Conservation (phyloP, 225 moss, liverwort and hornwort genomes). For the Polytrichum commune region DNA sequence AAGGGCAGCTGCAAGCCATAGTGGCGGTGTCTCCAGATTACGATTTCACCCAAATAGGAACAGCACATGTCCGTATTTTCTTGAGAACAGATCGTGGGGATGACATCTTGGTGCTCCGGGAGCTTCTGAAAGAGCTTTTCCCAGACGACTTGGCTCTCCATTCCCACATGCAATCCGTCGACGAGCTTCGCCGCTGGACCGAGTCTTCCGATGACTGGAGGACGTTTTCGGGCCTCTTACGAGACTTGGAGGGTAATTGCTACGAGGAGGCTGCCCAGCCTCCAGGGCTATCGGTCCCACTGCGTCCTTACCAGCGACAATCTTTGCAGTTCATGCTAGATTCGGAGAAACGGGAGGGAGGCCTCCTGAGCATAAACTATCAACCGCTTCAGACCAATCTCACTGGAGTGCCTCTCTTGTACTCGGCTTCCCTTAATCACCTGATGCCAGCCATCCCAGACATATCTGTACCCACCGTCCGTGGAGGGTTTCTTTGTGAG, state of each 20-base stretch:
- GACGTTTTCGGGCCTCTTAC: constrained; percentile 78
- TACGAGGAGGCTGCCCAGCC: constrained; percentile 91
- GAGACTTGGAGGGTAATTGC: constrained; percentile 86
- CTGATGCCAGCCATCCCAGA: constrained; percentile 61
- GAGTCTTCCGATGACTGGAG: constrained; percentile 96
- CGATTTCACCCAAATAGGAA: constrained; percentile 49
- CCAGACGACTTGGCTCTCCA: constrained; percentile 63
- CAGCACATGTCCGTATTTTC: constrained; percentile 77
- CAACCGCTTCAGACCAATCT: constrained; percentile 56
- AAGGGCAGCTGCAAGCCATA: constrained; percentile 92
- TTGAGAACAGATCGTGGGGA: constrained; percentile 81
- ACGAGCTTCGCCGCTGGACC: constrained; percentile 91
- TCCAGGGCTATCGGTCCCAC: constrained; percentile 80
- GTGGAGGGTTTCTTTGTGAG: constrained; percentile 97
- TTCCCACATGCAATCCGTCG: constrained; percentile 71
- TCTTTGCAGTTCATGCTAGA: constrained; percentile 98
- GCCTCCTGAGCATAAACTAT: constrained; percentile 89
- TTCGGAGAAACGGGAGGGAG: constrained; percentile 82
- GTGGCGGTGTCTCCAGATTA: constrained; percentile 56
- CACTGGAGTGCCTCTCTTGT: constrained; percentile 63
- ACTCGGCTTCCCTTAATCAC: constrained; percentile 91
- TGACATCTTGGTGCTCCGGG: constrained; percentile 71
- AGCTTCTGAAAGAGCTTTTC: constrained; percentile 78
- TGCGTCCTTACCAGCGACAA: constrained; percentile 91
- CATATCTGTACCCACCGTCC: constrained; percentile 41